phyloP scores from a whole-genome alignment of 169 alveolate genomes.

The Eimeria praecox region DNA sequence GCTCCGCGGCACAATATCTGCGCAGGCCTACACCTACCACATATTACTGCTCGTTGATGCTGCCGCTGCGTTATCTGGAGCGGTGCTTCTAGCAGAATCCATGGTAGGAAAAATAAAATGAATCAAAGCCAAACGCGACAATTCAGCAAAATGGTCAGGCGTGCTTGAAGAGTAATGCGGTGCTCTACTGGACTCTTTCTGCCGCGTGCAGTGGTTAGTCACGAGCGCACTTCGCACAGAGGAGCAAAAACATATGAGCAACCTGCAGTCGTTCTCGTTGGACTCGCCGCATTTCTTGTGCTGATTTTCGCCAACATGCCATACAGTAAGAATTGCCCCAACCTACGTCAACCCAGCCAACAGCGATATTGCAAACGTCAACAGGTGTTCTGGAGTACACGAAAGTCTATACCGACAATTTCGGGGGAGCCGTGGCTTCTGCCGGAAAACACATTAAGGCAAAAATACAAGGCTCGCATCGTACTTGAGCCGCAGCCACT shows the following conservation, averaged over 20 bases:
- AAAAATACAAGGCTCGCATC: conserved; percentile 10
- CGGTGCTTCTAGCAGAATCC: conserved; percentile 50
- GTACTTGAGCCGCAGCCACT: conserved; percentile 33
- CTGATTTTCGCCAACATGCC: conserved; percentile 63
- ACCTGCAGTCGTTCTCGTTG: conserved; percentile 25
- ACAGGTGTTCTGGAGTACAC: conserved; percentile 41
- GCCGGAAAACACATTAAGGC: conserved; percentile 73
- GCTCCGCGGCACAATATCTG: background rate
- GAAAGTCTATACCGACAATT: conserved; percentile 19
- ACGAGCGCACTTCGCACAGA: background rate
- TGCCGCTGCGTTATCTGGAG: conserved; percentile 54
- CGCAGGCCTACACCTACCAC: conserved; percentile 63
- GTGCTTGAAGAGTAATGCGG: conserved; percentile 41
- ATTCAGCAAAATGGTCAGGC: background rate
- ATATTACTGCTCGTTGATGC: conserved; percentile 37
- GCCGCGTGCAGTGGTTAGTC: conserved; percentile 54
- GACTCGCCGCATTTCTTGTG: conserved; percentile 37
- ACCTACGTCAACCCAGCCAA: background rate
- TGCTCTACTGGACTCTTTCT: conserved; percentile 50
- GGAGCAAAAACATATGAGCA: background rate
- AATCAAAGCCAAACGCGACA: background rate
- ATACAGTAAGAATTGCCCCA: conserved; percentile 14
- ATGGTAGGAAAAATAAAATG: conserved; percentile 1
- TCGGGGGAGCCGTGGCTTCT: conserved; percentile 56
- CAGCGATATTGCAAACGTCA: background rate